Evolutionary conservation across 163 green algal genomes (phyloP).

Genomic region (Chloroidium sp.): DNA sequence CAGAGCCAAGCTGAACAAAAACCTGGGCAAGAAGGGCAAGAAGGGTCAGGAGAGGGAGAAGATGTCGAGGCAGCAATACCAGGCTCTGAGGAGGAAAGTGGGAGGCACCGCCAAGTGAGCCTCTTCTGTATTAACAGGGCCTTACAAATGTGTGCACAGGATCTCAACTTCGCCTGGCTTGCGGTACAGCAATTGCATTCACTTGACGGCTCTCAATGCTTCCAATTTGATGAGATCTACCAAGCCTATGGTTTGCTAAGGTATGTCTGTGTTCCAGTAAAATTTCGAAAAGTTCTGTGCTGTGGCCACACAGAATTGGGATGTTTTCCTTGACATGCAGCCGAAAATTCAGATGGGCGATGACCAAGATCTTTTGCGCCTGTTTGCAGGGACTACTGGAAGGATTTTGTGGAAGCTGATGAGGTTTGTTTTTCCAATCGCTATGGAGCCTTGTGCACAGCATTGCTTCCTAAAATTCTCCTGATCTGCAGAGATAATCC

Average conservation of each 20-base stretch:
- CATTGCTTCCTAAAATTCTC: not conserved
- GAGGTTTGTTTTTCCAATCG: not conserved
- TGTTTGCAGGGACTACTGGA: not conserved
- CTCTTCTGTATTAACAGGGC: not conserved
- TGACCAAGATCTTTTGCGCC: not conserved
- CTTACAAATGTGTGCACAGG: too few species aligned
- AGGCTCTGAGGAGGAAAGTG: not conserved
- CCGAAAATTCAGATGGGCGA: too few species aligned
- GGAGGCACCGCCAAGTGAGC: not conserved
- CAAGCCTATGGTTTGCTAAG: too few species aligned
- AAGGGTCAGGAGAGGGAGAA: not conserved
- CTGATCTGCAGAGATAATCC: too few species aligned
- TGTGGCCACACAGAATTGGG: not conserved
- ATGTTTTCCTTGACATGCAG: not conserved
- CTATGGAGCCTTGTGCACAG: not conserved
- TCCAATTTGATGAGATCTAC: too few species aligned
- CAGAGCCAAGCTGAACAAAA: not conserved
- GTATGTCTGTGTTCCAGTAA: too few species aligned
- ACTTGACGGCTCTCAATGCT: too few species aligned
- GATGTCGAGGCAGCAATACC: not conserved
- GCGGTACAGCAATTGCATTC: too few species aligned
- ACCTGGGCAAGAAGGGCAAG: not conserved
- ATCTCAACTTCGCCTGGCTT: too few species aligned
- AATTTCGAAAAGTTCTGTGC: too few species aligned
- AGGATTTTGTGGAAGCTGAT: not conserved